Evolutionary conservation across 306 rosid species (phyloP), one percentile per base, ranked within the genome.

Genomic region (Sindora glabra): DNA sequence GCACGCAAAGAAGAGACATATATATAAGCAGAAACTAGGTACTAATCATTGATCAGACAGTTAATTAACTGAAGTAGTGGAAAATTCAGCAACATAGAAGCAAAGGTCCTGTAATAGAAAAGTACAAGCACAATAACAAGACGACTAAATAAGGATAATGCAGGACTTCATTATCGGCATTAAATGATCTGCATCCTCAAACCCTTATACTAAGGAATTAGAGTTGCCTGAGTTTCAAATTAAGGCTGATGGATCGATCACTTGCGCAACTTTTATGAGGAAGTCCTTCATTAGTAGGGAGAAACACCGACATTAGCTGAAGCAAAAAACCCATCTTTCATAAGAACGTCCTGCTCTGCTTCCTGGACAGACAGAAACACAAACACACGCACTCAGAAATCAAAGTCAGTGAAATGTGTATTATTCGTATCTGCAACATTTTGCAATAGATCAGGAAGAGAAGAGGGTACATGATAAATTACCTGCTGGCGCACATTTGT

Each of bases 401-500:
- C 48, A 51, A 50, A 13, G 54, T 40, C 41, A 56, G 48, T 59
- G 52, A 56, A 36, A 24, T 26, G 37, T 63, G 56, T 67, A 42
- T 48, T 65, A 50, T 8, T 10, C 11, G 59, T 62, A 49, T 67
- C 77, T 55, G 77, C 56, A 59, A 65, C 62, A 65, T 40, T 23
- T 65, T 40, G 70, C 56, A 29, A 9, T 4, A 29, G n/a, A 4
- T 29, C 8, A 9, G 3, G 24, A 55, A 58, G 56, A 56, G 36
- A 61, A 6, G 38, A 48, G 39, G 67, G 58, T 74, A 77, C 77
- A 42, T 48, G 24, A 67, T 62, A 52, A 48, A 33, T 55, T 72
- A 77, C 82, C 83, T 77, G 83, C 91, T 82, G 90, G 69, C 86
- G 78, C 74, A 78, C 78, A 65, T 64, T 82, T 51, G 90, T 67